Percentiles rank a stretch among this genome's conserved stretches.
These are phyloP conservation scores for Brassica carinata DNA, from an alignment of 345 rosid species.

Conservation along the genomic window DNA sequence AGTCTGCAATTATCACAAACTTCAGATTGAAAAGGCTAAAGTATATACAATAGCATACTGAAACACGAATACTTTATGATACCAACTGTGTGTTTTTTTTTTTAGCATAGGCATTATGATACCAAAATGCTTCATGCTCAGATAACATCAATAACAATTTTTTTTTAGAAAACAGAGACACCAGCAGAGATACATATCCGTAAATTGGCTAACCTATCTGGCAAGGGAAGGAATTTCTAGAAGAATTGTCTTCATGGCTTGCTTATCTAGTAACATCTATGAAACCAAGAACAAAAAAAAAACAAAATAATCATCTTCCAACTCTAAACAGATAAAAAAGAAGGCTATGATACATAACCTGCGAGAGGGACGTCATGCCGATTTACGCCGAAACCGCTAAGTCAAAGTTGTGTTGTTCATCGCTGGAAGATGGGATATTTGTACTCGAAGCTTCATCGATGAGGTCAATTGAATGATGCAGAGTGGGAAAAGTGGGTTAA, in stretches of 20 bases:
- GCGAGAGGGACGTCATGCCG: not conserved
- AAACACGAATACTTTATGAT: too few species aligned
- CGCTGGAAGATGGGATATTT: too few species aligned
- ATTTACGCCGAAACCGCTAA: too few species aligned
- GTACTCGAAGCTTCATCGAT: too few species aligned
- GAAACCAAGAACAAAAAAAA: conserved; percentile 25
- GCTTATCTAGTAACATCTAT: conserved; percentile 97
- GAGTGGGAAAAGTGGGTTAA: too few species aligned
- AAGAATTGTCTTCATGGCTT: conserved; percentile 83
- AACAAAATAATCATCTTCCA: not conserved
- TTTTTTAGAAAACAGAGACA: not conserved
- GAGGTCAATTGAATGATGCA: too few species aligned
- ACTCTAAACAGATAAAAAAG: not conserved
- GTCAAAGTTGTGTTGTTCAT: too few species aligned
- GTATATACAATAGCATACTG: not conserved
- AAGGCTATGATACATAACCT: conserved; percentile 13
- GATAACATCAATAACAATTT: not conserved
- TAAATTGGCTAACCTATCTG: conserved; percentile 64
- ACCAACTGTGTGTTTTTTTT: too few species aligned
- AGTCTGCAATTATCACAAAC: conserved; percentile 46
- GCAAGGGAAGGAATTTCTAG: conserved; percentile 90
- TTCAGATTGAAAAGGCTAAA: not conserved
- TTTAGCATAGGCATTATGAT: not conserved
- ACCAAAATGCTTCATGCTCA: not conserved
- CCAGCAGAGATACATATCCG: conserved; percentile 1